Evolutionary conservation across 1,284 basidiomycete species (phyloP).

Genomic region (Irpex sp.): DNA sequence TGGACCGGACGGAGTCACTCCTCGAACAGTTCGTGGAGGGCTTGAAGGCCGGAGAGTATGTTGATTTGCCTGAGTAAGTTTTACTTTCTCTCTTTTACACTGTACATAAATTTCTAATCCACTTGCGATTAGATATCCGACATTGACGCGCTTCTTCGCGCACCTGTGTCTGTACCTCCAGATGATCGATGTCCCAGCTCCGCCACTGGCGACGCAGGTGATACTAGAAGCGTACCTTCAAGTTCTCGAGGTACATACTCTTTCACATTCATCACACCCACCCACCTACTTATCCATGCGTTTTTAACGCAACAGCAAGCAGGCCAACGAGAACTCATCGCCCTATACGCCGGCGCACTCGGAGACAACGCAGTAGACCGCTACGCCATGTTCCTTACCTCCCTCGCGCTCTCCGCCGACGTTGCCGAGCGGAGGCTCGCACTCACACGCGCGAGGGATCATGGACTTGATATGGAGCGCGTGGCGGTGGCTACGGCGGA

Average conservation of each 20-base stretch:
- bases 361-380: slow-evolving; percentile 91
- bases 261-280: background rate
- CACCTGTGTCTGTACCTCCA: slow-evolving; percentile 92
- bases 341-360: slow-evolving; percentile 89
- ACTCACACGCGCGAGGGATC: slow-evolving; percentile 75
- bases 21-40: slow-evolving; percentile 72
- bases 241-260: slow-evolving; percentile 69
- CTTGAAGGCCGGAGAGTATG: slow-evolving; percentile 48
- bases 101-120: background rate
- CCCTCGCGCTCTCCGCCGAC: slow-evolving; percentile 71
- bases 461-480: slow-evolving; percentile 78
- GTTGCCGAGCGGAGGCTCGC: slow-evolving; percentile 69
- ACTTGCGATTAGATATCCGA: slow-evolving; percentile 47
- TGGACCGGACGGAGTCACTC: slow-evolving; percentile 67
- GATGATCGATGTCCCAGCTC: slow-evolving; percentile 73
- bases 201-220: slow-evolving; percentile 72
- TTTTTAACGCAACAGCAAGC: slow-evolving; percentile 42
- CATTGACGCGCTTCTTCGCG: slow-evolving; percentile 87
- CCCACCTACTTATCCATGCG: no score
- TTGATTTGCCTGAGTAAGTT: slow-evolving; percentile 61
- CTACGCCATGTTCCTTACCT: slow-evolving; percentile 89
- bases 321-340: slow-evolving; percentile 85
- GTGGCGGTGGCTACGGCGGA: slow-evolving; percentile 85
- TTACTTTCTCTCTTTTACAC: background rate
- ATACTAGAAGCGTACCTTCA: slow-evolving; percentile 90